Base-by-base conservation (phyloP, 768 basidiomycete genomes). In the Collybia mongolica region DNA sequence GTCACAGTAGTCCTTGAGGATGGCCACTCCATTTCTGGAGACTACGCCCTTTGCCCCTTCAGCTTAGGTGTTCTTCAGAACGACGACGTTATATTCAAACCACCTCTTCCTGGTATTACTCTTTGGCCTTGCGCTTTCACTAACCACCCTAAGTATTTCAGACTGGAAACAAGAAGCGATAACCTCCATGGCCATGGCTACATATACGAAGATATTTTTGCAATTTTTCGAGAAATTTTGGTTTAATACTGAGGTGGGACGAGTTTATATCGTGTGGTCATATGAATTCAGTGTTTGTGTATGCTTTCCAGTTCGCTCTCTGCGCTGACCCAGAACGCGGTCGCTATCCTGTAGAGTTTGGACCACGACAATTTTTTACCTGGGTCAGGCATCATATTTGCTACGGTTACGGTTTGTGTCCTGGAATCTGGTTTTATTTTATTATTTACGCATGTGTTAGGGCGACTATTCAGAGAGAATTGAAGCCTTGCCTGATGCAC, bases 41-140 rank as follows among this genome's bases (percentile, higher is more conserved):
- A 85, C 44, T 81, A 84, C 60, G 83, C 78, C 2, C 59, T 88
- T 23, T 80, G 79, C 54, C 88, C 86, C 0, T 88, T 88, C 65
- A 86, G 84, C 53, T 61, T 85, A 1, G 86, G 86, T 0, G 86
- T 88, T 6, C 67, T 88, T 47, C 86, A 88, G 65, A 71, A 84
- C 49, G 67, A 74, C 24, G 84, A 86, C 51, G 79, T 88, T 4
- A 50, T 45, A 2, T 88, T 85, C 54, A 59, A 74, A 37, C 86
- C 86, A 2, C 19, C 65, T 7, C 60, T 86, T 17, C 86, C 84
- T 23, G 58, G 68, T 64, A 52, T n/a, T 39, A 62, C 57, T 26
- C n/a, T 20, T 26, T 29, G n/a, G n/a, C n/a, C n/a, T n/a, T n/a
- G n/a, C n/a, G n/a, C 17, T 20, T 20, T 12, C 23, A 1, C 12